Evolutionary conservation across 371 early-diverging fungal species (phyloP).

Genomic region (Cokeromyces recurvatus): DNA sequence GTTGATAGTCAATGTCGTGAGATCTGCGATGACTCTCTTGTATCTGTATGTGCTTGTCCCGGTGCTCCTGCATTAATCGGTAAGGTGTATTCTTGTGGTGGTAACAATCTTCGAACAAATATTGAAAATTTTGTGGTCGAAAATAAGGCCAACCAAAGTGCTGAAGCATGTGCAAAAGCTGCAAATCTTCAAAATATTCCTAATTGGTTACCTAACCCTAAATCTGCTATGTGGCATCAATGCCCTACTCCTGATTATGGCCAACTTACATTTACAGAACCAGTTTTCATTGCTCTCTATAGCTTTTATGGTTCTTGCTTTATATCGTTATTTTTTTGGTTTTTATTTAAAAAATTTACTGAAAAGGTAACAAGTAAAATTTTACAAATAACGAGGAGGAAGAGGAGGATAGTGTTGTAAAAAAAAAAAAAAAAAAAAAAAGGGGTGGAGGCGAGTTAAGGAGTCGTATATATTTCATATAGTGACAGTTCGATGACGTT

Average conservation of each 20-base stretch:
- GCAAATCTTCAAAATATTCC: constrained; percentile 25
- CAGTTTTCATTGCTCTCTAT: constrained; percentile 44
- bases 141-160: constrained; percentile 39
- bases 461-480: no score
- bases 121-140: constrained; percentile 40
- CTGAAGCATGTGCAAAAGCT: constrained; percentile 29
- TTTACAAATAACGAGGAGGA: no score
- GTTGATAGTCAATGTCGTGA: constrained; percentile 48
- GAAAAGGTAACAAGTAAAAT: constrained; percentile 32
- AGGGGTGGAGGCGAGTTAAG: no score
- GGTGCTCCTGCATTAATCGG: constrained; percentile 29
- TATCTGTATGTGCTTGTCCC: constrained; percentile 37
- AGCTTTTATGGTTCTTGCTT: constrained; percentile 60
- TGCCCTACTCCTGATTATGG: constrained; percentile 51
- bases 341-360: constrained; percentile 49
- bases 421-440: no score
- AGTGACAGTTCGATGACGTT: no score
- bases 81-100: constrained; percentile 24
- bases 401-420: no score
- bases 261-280: constrained; percentile 35
- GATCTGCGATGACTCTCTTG: constrained; percentile 23
- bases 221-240: constrained; percentile 41
- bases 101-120: constrained; percentile 14
- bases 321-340: constrained; percentile 47
- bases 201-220: constrained; percentile 31